A percentile compares a stretch with the other conserved stretches of the same genome.
Evolutionary conservation across 495 filamentous ascomycete species (phyloP).

Genomic region (Pyrenula massariospora): DNA sequence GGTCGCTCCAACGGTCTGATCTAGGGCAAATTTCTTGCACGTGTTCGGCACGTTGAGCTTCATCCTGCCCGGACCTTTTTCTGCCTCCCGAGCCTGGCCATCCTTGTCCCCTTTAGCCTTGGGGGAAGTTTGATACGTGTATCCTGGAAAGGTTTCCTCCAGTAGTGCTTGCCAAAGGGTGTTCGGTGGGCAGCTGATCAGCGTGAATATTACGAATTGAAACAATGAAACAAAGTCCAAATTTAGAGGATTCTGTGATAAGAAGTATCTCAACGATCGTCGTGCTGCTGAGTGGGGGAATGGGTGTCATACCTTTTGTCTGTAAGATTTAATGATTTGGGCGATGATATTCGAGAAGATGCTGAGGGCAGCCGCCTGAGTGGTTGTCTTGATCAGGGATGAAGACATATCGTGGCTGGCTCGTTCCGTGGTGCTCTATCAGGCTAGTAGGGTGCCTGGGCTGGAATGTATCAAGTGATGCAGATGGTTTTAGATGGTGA

Average conservation of each 20-base stretch:
- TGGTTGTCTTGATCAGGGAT: constrained; percentile 50
- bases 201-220: constrained; percentile 67
- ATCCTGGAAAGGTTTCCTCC: constrained; percentile 40
- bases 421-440: background rate
- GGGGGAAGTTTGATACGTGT: constrained; percentile 7
- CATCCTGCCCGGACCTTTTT: constrained; percentile 8
- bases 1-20: constrained; percentile 66
- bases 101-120: constrained; percentile 14
- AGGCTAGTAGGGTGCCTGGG: background rate
- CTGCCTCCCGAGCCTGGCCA: constrained; percentile 10
- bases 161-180: constrained; percentile 68
- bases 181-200: constrained; percentile 74
- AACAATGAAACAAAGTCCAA: constrained; percentile 54
- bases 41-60: constrained; percentile 60
- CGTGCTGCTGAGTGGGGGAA: constrained; percentile 2
- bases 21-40: constrained; percentile 65
- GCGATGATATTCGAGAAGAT: constrained; percentile 73
- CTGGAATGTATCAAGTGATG: background rate
- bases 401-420: constrained; percentile 19
- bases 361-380: constrained; percentile 61
- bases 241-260: constrained; percentile 19
- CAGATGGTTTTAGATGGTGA: background rate
- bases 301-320: constrained; percentile 39
- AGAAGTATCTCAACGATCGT: constrained; percentile 5
- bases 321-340: constrained; percentile 62